These are phyloP conservation scores for Coccinonectria pachysandricola DNA, from an alignment of 2,329 filamentous ascomycete species.

Conservation along the genomic window DNA sequence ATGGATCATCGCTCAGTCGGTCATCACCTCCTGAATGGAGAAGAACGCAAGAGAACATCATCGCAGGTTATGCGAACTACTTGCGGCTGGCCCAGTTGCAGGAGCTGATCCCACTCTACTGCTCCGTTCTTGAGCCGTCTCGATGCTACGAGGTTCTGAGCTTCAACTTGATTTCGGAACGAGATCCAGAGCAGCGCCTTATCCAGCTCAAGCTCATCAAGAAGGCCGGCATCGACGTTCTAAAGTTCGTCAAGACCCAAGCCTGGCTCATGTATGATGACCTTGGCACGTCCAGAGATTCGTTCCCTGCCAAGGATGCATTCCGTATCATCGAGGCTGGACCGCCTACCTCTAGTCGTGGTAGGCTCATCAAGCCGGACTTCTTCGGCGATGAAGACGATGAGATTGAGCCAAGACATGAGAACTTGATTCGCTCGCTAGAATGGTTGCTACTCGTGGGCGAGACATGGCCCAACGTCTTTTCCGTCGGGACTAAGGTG, in stretches of 20 bases:
- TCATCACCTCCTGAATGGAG: constrained; percentile 17
- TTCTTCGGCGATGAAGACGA: constrained; percentile 57
- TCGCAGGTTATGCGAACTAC: constrained; percentile 73
- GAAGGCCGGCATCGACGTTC: constrained; percentile 61
- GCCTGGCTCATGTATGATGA: constrained; percentile 41
- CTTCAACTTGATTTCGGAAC: constrained; percentile 64
- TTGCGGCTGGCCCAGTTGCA: constrained; percentile 63
- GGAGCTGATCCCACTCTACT: constrained; percentile 79
- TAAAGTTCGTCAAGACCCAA: constrained; percentile 64
- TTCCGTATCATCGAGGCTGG: constrained; percentile 42
- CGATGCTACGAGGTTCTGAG: constrained; percentile 63
- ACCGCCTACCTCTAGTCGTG: constrained; percentile 26
- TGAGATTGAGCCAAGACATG: constrained; percentile 49
- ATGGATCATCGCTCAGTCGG: constrained; percentile 7
- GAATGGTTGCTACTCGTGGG: constrained; percentile 77
- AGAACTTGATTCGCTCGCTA: constrained; percentile 63
- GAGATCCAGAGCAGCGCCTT: constrained; percentile 52
- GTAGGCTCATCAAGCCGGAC: constrained; percentile 56
- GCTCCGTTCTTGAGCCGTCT: constrained; percentile 59
- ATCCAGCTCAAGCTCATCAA: constrained; percentile 65
- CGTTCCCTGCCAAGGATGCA: constrained; percentile 30
- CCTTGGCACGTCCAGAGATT: constrained; percentile 23
- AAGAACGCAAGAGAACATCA: constrained; percentile 58
- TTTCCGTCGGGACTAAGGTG: constrained; percentile 57
- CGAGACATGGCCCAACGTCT: constrained; percentile 61